Evolutionary conservation across 2,329 filamentous ascomycete genomes (phyloP), one percentile per base, ranked within the genome.

Genomic region (Talaromyces verruculosus): DNA sequence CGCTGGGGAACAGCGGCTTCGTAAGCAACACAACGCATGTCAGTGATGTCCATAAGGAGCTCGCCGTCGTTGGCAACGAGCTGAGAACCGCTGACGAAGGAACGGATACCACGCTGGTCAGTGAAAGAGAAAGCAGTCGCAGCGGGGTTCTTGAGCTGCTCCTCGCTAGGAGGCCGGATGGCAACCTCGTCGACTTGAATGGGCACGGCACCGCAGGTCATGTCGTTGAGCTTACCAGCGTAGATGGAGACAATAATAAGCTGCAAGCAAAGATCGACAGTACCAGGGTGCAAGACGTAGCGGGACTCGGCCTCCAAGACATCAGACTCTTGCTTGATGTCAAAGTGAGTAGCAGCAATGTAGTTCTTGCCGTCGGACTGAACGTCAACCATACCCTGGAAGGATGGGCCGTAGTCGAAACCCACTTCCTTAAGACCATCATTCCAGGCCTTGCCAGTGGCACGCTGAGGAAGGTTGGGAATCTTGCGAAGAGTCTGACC

Each of bases 201-300:
- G 15, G 69, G 70, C 1, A 72, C 66, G 19, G 63, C 67, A 37
- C 68, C 70, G 5, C 57, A 67, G 2, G 64, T 25, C 65, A 70
- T 69, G 15, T 60, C 60, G 15, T 69, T 67, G 35, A 41, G 49
- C 5, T 43, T 33, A 28, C 69, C 70, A 22, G 43, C 55, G 39
- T 71, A 45, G 19, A 68, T 64, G 17, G 70, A 64, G 3, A 70
- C 55, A 41, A 69, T 71, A 22, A 67, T 64, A 1, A 72, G 69
- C 62, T 71, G 70, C 17, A 72, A 65, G 41, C 65, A 68, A 11
- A 45, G 41, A 61, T 72, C 71, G 11, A 72, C 53, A 2, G 68
- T 65, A 13, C 62, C 43, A 3, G 60, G 60, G 19, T 62, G 60
- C 39, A 62, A 25, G 13, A 49, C 43, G 43, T 62, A 62, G 7